phyloP scores from a whole-genome alignment of 2,329 filamentous ascomycete genomes.

The Penicillium sp. region DNA sequence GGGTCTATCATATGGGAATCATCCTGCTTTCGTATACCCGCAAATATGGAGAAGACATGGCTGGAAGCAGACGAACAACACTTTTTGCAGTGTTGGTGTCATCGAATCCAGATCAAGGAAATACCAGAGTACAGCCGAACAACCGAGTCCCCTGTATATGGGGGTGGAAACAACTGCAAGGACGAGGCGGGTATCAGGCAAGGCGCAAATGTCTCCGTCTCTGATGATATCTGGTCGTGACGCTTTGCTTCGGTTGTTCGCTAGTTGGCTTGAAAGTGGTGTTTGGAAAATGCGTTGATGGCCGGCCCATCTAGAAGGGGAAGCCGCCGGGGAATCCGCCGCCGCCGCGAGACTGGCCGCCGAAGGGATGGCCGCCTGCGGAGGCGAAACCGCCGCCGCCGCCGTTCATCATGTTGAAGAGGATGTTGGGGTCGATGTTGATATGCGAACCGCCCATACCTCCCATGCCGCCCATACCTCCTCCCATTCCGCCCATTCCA shows the following conservation, averaged over 20 bases:
- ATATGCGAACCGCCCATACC: slow-evolving; percentile 52
- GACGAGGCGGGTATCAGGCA: not conserved
- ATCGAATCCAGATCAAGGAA: not conserved
- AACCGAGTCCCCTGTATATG: not conserved
- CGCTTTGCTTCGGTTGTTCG: not conserved
- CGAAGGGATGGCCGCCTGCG: slow-evolving; percentile 49
- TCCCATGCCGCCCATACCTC: slow-evolving; percentile 57
- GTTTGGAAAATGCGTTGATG: not conserved
- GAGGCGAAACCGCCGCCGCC: slow-evolving; percentile 51
- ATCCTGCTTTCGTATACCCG: slow-evolving; percentile 14
- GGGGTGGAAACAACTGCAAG: not conserved
- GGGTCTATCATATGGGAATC: slow-evolving; percentile 23
- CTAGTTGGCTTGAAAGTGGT: not conserved
- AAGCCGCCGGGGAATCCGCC: slow-evolving; percentile 56
- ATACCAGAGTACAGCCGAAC: not conserved
- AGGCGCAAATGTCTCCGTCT: not conserved
- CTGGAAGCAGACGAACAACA: not conserved
- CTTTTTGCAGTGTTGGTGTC: not conserved
- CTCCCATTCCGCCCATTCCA: slow-evolving; percentile 57
- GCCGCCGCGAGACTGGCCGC: slow-evolving; percentile 42
- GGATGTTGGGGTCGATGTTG: slow-evolving; percentile 70
- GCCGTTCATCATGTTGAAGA: slow-evolving; percentile 82
- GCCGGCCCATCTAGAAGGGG: slow-evolving; percentile 49
- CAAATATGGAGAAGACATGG: slow-evolving; percentile 6
- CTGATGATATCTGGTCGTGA: not conserved